A percentile compares a stretch with the other conserved stretches of the same genome.
These are phyloP conservation scores for Clitoria ternatea DNA, from an alignment of 306 rosid genomes.

Conservation along the genomic window DNA sequence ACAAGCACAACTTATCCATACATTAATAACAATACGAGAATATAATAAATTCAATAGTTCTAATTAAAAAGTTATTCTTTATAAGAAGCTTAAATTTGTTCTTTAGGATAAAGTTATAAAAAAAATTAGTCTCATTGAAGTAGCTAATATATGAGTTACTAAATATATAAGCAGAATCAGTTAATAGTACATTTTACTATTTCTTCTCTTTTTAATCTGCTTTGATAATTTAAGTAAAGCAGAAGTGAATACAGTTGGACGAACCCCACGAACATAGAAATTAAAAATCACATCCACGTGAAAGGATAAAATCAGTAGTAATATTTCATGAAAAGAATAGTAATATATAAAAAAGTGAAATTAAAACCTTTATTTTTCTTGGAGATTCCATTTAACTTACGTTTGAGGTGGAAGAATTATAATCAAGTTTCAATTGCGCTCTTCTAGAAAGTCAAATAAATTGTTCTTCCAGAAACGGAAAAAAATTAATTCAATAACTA, in stretches of 20 bases:
- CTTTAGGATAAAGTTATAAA: too few species aligned
- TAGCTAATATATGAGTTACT: not conserved
- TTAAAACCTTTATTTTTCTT: not conserved
- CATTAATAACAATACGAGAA: too few species aligned
- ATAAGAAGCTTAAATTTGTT: too few species aligned
- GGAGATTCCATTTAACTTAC: not conserved
- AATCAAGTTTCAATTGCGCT: not conserved
- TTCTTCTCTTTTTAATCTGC: not conserved
- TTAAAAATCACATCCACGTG: not conserved
- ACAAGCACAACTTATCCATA: too few species aligned
- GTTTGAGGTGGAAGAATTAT: not conserved
- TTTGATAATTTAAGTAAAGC: not conserved
- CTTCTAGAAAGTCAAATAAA: not conserved
- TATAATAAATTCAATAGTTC: too few species aligned
- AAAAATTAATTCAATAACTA: not conserved
- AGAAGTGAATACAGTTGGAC: not conserved
- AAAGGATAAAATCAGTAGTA: not conserved
- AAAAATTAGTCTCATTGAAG: not conserved
- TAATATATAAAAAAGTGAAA: not conserved
- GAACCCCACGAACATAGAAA: not conserved
- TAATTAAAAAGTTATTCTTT: too few species aligned
- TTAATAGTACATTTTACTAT: not conserved
- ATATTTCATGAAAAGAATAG: not conserved
- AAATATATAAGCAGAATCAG: not conserved
- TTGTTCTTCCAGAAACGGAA: not conserved